These are phyloP conservation scores for Didymella arachidicola DNA, from an alignment of 2,329 filamentous ascomycete genomes.

Conservation along the genomic window DNA sequence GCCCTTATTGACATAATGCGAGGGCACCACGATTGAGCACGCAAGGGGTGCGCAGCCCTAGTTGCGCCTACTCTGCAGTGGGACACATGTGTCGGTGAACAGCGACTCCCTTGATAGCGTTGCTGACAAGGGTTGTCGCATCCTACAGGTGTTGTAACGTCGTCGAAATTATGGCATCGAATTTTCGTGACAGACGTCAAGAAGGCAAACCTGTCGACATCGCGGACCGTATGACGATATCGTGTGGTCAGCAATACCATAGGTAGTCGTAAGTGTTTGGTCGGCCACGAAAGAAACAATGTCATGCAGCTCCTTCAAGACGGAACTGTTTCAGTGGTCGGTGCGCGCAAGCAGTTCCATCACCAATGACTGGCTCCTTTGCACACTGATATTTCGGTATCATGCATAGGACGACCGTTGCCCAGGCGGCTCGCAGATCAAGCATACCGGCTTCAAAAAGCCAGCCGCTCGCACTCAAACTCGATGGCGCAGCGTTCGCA, in stretches of 20 bases:
- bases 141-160: too few relatives aligned
- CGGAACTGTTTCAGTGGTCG: too few relatives aligned
- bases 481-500: slow-evolving; percentile 1
- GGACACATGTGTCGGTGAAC: slow-evolving; percentile 11
- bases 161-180: too few relatives aligned
- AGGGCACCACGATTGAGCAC: not conserved
- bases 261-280: not conserved
- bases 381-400: not conserved
- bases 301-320: not conserved
- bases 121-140: not conserved
- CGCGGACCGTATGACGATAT: too few relatives aligned
- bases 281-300: not conserved
- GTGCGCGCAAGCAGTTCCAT: too few relatives aligned
- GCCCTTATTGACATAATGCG: slow-evolving; percentile 1
- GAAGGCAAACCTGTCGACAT: too few relatives aligned
- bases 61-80: not conserved
- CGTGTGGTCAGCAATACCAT: too few relatives aligned
- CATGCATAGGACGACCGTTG: slow-evolving; percentile 2
- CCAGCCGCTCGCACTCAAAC: not conserved
- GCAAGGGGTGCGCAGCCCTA: not conserved
- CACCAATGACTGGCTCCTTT: too few relatives aligned
- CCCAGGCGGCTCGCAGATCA: slow-evolving; percentile 8
- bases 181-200: too few relatives aligned
- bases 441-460: slow-evolving; percentile 2
- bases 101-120: not conserved